Evolutionary conservation across 345 rosid genomes (phyloP), one percentile per base, ranked within the genome.

Genomic region (Populus pruinosa): DNA sequence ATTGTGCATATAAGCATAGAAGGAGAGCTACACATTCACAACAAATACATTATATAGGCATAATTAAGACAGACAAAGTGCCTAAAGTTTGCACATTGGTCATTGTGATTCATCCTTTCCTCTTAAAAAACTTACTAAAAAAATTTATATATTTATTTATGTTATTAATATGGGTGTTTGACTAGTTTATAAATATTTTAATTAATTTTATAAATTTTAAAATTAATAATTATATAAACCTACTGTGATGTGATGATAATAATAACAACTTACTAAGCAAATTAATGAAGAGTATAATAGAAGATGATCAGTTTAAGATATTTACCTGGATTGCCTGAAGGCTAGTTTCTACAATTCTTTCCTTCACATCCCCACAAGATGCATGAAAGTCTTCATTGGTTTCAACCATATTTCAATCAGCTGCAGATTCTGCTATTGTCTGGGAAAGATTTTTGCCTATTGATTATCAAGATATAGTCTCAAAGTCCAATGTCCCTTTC

Each of bases 371-470:
- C 41, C 98, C 98, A 0, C 49, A 67, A 1, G 94, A 92, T 73
- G 87, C 83, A 2, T 82, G 85, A 82, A 82, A 83, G 11, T 87
- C 87, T 4, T 84, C 93, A 0, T 23, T 59, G 43, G 88, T 89
- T 2, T 92, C 93, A 5, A 63, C 88, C 2, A 64, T 74, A 36
- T 90, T 92, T 71, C 81, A 79, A 68, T 86, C 91, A 21, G 96
- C 93, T 17, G 83, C 91, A 27, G 89, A 87, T 0, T 94, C 94
- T 1, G 92, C 90, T 74, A 21, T 71, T 7, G 83, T 88, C 3
- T 92, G 98, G 97, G 83, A 79, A 12, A 87, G 63, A 6, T 88
- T 94, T 71, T 77, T 91, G 77, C 96, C 97, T 0, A 69, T 83
- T 0, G 86, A 81, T 72, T 86, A 83, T 70, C 71, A 0, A 1